Percentiles rank a stretch among this genome's conserved stretches.
phyloP scores from a whole-genome alignment of 1,284 basidiomycete genomes.

The Neonothopanus nambi region DNA sequence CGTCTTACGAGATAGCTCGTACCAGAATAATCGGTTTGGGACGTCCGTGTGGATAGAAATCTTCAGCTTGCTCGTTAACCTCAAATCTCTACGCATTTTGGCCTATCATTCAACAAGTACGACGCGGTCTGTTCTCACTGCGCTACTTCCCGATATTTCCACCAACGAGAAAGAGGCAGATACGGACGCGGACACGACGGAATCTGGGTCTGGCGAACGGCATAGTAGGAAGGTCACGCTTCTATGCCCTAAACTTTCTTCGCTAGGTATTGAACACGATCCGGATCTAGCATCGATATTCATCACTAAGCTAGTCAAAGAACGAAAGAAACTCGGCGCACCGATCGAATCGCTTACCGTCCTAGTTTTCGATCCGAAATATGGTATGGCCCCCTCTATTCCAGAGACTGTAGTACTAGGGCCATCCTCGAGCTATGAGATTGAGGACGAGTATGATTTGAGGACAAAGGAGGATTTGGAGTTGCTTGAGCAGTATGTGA shows the following conservation, averaged over 20 bases:
- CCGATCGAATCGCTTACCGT: conserved; percentile 8
- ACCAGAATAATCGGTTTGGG: conserved; percentile 6
- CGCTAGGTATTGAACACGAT: conserved; percentile 12
- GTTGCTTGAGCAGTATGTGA: conserved; percentile 6
- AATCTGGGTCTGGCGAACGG: neutral
- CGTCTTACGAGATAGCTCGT: conserved; percentile 9
- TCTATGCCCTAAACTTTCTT: conserved; percentile 9
- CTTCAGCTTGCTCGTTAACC: neutral
- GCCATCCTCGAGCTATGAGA: neutral
- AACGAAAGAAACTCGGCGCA: conserved; percentile 1
- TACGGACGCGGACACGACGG: neutral
- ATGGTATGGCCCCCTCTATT: neutral
- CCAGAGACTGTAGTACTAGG: too few relatives aligned
- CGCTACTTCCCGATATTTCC: conserved; percentile 1
- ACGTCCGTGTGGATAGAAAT: conserved; percentile 10
- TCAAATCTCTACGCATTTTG: conserved; percentile 10
- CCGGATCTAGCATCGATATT: conserved; percentile 6
- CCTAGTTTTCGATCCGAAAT: conserved; percentile 9
- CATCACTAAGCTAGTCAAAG: conserved; percentile 7
- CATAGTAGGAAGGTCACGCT: neutral
- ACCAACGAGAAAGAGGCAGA: neutral
- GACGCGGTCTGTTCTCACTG: conserved; percentile 12
- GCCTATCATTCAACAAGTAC: conserved; percentile 8
- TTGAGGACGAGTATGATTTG: conserved; percentile 11
- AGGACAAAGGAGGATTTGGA: conserved; percentile 8